Percentiles rank a stretch among this genome's conserved stretches.
These are phyloP conservation scores for Dimargaris verticillata DNA, from an alignment of 192 early-diverging fungal species.

Conservation along the genomic window DNA sequence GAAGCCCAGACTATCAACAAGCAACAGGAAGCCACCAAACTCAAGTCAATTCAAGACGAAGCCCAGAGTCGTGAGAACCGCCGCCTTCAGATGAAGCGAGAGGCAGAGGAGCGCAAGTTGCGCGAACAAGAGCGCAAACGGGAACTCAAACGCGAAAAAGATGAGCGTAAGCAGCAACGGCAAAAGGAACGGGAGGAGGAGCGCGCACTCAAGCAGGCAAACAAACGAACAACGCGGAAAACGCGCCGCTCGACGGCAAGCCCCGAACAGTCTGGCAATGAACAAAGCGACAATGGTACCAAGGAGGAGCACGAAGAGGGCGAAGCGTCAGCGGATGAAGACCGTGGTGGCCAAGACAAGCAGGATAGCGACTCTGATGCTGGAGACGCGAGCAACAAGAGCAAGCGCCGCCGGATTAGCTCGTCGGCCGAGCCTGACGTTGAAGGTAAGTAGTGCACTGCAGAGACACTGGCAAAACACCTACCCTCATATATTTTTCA, in stretches of 20 bases:
- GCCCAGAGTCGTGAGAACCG: neutral
- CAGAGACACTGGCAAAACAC: no score
- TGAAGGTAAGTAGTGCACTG: neutral
- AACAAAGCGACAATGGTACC: neutral
- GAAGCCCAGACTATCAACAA: constrained; percentile 7
- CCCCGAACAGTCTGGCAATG: neutral
- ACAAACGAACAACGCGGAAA: neutral
- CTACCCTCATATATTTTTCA: no score
- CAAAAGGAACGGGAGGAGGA: neutral
- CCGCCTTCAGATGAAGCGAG: neutral
- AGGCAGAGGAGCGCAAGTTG: constrained; percentile 9
- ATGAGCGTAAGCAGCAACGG: neutral
- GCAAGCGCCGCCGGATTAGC: neutral
- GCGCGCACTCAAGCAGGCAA: neutral
- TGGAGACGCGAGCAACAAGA: neutral
- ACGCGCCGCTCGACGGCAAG: neutral
- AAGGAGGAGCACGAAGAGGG: neutral
- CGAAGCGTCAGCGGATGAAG: neutral
- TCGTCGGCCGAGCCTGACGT: neutral
- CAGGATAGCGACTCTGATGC: neutral
- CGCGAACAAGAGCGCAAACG: constrained; percentile 1
- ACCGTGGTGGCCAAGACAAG: no score
- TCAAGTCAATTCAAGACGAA: neutral
- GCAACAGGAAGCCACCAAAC: neutral
- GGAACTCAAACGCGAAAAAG: constrained; percentile 1